These are phyloP conservation scores for Monosporozyma siamensis DNA, from an alignment of 805 yeast species.

Conservation along the genomic window DNA sequence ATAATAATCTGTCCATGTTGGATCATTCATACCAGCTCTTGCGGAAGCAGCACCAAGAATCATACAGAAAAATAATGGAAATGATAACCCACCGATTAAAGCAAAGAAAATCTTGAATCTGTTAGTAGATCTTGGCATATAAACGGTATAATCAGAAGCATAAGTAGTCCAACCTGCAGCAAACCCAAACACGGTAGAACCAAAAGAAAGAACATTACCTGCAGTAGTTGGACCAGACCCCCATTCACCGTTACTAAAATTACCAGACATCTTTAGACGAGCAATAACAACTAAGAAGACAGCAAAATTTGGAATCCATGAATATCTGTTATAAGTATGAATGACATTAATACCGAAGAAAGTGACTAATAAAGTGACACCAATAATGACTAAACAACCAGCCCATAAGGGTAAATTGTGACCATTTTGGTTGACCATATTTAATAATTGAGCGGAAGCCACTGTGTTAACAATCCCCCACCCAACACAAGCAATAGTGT, in stretches of 20 bases:
- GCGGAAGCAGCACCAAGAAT: constrained; percentile 81
- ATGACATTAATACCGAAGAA: constrained; percentile 79
- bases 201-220: constrained; percentile 69
- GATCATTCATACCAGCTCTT: constrained; percentile 47
- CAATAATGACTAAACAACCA: constrained; percentile 66
- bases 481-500: constrained; percentile 81
- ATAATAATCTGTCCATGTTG: constrained; percentile 43
- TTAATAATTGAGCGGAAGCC: constrained; percentile 76
- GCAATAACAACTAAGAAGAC: constrained; percentile 73
- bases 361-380: constrained; percentile 61
- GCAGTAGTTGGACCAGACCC: constrained; percentile 57
- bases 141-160: constrained; percentile 87
- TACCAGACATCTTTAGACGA: constrained; percentile 57
- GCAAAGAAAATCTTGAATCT: constrained; percentile 51
- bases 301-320: constrained; percentile 77
- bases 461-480: constrained; percentile 93
- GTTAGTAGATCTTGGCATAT: constrained; percentile 62
- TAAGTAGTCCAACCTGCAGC: constrained; percentile 94
- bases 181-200: constrained; percentile 76
- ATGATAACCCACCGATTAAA: constrained; percentile 51
- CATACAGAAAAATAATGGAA: constrained; percentile 66
- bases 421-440: constrained; percentile 55
- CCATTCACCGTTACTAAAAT: constrained; percentile 47
- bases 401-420: constrained; percentile 77
- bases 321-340: constrained; percentile 72